These are phyloP conservation scores for Fusarium haematococcum DNA, from an alignment of 2,329 filamentous ascomycete species.

Conservation along the genomic window DNA sequence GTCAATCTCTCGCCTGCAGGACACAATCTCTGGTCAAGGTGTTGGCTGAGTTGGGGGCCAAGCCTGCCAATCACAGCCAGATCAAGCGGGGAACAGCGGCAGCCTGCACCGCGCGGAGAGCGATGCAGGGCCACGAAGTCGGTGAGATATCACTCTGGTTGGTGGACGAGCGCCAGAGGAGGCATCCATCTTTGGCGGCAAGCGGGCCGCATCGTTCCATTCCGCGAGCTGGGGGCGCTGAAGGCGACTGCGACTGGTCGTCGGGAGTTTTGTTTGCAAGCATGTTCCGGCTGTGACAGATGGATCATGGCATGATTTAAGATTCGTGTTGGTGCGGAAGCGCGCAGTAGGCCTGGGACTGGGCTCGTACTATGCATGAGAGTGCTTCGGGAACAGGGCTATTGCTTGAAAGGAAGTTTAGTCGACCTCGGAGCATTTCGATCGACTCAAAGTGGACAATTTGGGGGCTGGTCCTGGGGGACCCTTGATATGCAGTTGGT, in stretches of 20 bases:
- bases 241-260: constrained; percentile 15
- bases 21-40: constrained; percentile 36
- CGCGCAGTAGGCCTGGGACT: constrained; percentile 21
- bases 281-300: constrained; percentile 7
- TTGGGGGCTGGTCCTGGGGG: constrained; percentile 10
- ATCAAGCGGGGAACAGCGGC: constrained; percentile 33
- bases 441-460: constrained; percentile 7
- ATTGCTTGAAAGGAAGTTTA: constrained; percentile 13
- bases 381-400: constrained; percentile 24
- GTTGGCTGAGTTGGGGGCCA: constrained; percentile 37
- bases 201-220: constrained; percentile 37
- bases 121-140: constrained; percentile 28
- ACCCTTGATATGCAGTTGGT: constrained; percentile 45
- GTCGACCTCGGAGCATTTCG: constrained; percentile 22
- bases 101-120: constrained; percentile 34
- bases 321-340: constrained; percentile 24
- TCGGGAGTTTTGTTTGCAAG: constrained; percentile 12
- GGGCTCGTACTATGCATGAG: constrained; percentile 16
- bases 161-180: constrained; percentile 36
- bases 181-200: constrained; percentile 32
- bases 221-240: constrained; percentile 22
- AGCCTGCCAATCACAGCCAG: constrained; percentile 38
- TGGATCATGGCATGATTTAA: constrained; percentile 37
- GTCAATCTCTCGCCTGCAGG: constrained; percentile 32
- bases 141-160: constrained; percentile 26